These are phyloP conservation scores for Caulochytrium protostelioides DNA, from an alignment of 371 early-diverging fungal species.

Conservation along the genomic window DNA sequence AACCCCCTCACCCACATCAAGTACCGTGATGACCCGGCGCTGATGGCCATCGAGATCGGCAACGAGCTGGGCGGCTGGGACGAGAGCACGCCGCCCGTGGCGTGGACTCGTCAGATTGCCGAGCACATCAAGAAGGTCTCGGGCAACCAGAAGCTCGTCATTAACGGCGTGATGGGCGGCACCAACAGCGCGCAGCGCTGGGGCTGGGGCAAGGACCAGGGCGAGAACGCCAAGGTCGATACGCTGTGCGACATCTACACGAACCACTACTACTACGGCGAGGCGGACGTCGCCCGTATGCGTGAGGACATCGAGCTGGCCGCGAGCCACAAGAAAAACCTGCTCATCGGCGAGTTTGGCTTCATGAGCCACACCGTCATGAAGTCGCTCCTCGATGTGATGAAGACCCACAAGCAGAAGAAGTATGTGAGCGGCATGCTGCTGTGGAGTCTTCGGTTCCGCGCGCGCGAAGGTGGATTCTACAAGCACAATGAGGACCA, in stretches of 20 bases:
- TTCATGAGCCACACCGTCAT: too few relatives aligned
- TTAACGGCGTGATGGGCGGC: background rate
- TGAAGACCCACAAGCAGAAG: too few relatives aligned
- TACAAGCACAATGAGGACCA: too few relatives aligned
- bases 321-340: too few relatives aligned
- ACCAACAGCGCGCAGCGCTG: background rate
- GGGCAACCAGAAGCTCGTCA: background rate
- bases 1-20: constrained; percentile 7
- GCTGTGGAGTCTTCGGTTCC: too few relatives aligned
- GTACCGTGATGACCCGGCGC: constrained; percentile 12
- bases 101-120: background rate
- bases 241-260: background rate
- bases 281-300: background rate
- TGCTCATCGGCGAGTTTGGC: too few relatives aligned
- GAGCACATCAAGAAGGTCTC: background rate
- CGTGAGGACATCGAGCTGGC: too few relatives aligned
- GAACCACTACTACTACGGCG: constrained; percentile 1
- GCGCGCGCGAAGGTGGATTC: too few relatives aligned
- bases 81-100: background rate
- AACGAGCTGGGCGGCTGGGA: constrained; percentile 6
- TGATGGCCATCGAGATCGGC: constrained; percentile 7
- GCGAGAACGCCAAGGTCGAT: background rate
- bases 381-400: too few relatives aligned
- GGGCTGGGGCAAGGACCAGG: too few relatives aligned
- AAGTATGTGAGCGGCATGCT: too few relatives aligned